Percentiles rank a stretch among this genome's conserved stretches.
These are phyloP conservation scores for Vickermania ingenoplastis DNA, from an alignment of 208 protist genomes.

Conservation along the genomic window DNA sequence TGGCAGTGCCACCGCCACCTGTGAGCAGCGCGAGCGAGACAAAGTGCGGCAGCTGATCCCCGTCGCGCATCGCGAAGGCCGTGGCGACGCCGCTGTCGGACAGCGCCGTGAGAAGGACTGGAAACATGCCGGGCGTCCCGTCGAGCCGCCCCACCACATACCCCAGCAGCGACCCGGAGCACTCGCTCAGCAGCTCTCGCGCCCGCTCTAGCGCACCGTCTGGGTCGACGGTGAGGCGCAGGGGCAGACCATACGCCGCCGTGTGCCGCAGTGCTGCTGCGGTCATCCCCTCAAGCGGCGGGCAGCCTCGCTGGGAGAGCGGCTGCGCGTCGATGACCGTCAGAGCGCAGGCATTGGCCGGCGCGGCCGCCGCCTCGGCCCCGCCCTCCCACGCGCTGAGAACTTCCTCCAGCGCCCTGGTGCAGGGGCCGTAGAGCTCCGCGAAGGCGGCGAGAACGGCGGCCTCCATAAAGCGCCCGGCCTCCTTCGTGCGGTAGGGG, in stretches of 20 bases:
- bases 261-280: conserved; percentile 36
- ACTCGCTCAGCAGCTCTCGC: no score
- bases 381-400: conserved; percentile 1
- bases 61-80: conserved; percentile 41
- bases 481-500: conserved; percentile 57
- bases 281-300: conserved; percentile 21
- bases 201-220: background rate
- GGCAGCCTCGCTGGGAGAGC: conserved; percentile 16
- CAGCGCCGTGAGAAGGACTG: conserved; percentile 31
- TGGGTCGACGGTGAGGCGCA: conserved; percentile 16
- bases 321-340: background rate
- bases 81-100: background rate
- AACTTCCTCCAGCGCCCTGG: conserved; percentile 15
- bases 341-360: background rate
- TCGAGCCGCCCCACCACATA: conserved; percentile 17
- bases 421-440: conserved; percentile 57
- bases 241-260: conserved; percentile 54
- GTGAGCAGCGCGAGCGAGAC: conserved; percentile 31
- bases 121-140: conserved; percentile 25
- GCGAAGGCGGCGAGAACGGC: conserved; percentile 61
- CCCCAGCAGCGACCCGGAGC: conserved; percentile 5
- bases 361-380: background rate
- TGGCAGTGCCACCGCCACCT: conserved; percentile 31
- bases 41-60: conserved; percentile 64
- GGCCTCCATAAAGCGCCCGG: conserved; percentile 50